A percentile compares a stretch with the other conserved stretches of the same genome.
These are phyloP conservation scores for Sphagnum tenellum DNA, from an alignment of 225 moss, liverwort and hornwort genomes.

Conservation along the genomic window DNA sequence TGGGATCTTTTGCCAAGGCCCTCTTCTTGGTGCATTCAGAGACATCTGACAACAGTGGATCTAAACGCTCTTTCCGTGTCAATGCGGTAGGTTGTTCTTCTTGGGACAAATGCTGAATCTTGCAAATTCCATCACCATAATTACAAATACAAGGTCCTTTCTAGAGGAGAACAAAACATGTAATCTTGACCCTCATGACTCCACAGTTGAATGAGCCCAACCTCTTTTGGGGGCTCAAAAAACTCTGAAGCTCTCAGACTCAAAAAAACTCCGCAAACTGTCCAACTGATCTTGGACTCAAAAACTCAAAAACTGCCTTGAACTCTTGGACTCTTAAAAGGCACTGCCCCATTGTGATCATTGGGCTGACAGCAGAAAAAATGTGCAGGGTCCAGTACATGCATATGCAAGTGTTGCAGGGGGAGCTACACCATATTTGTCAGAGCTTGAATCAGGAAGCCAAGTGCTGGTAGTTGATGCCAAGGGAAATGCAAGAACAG, in stretches of 20 bases:
- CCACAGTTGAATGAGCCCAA: background rate
- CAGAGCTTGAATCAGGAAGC: conserved; percentile 67
- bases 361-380: background rate
- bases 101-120: background rate
- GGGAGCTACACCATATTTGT: conserved; percentile 70
- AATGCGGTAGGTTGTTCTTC: conserved; percentile 55
- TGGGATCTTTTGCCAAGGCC: conserved; percentile 79
- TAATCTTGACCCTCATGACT: too few species aligned
- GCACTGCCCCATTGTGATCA: background rate
- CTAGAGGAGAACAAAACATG: background rate
- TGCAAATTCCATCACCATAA: background rate
- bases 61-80: conserved; percentile 86
- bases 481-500: conserved; percentile 60
- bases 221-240: background rate
- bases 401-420: conserved; percentile 78
- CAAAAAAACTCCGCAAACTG: background rate
- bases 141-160: too few species aligned
- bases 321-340: background rate
- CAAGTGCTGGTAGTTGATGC: conserved; percentile 72
- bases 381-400: conserved; percentile 83
- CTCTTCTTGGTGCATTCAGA: conserved; percentile 88
- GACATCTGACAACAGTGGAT: conserved; percentile 47
- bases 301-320: background rate
- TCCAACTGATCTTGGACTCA: background rate
- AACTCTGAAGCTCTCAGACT: too few species aligned